A percentile compares a stretch with the other conserved stretches of the same genome.
phyloP scores from a whole-genome alignment of 164 flowering plant genomes.

The Vitis rupestris region DNA sequence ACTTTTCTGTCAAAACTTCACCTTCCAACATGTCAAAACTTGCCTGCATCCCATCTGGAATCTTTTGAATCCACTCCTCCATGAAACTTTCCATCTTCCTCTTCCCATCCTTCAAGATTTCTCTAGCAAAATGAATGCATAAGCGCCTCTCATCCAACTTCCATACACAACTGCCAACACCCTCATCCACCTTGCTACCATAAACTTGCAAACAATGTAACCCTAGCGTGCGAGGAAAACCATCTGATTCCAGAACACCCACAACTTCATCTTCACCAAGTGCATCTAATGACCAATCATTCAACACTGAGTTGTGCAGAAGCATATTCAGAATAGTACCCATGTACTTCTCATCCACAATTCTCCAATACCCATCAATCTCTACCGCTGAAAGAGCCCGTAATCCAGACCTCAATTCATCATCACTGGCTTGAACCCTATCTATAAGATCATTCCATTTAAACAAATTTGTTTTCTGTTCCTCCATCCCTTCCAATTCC shows the following conservation, averaged over 20 bases:
- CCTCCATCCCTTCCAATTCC: constrained; percentile 24
- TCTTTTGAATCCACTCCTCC: constrained; percentile 62
- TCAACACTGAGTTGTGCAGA: constrained; percentile 53
- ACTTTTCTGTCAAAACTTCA: constrained; percentile 75
- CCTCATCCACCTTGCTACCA: constrained; percentile 47
- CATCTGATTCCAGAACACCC: constrained; percentile 55
- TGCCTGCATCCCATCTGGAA: constrained; percentile 67
- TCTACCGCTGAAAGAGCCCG: constrained; percentile 70
- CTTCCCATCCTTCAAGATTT: constrained; percentile 56
- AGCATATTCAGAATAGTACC: constrained; percentile 49
- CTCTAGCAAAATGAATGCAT: constrained; percentile 72
- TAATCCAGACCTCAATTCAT: constrained; percentile 63
- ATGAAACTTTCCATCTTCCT: constrained; percentile 69
- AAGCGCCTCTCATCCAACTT: constrained; percentile 62
- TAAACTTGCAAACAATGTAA: constrained; percentile 62
- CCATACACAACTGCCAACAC: constrained; percentile 42
- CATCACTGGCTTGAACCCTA: constrained; percentile 85
- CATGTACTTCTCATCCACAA: constrained; percentile 71
- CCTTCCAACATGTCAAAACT: constrained; percentile 83
- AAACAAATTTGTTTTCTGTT: constrained; percentile 34
- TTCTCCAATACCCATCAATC: constrained; percentile 86
- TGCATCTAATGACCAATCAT: constrained; percentile 67
- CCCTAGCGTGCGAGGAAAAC: constrained; percentile 49
- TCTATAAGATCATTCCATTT: constrained; percentile 73
- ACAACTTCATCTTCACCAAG: constrained; percentile 65